These are phyloP conservation scores for Ophidiomyces ophidiicola DNA, from an alignment of 2,329 filamentous ascomycete genomes.

Conservation along the genomic window DNA sequence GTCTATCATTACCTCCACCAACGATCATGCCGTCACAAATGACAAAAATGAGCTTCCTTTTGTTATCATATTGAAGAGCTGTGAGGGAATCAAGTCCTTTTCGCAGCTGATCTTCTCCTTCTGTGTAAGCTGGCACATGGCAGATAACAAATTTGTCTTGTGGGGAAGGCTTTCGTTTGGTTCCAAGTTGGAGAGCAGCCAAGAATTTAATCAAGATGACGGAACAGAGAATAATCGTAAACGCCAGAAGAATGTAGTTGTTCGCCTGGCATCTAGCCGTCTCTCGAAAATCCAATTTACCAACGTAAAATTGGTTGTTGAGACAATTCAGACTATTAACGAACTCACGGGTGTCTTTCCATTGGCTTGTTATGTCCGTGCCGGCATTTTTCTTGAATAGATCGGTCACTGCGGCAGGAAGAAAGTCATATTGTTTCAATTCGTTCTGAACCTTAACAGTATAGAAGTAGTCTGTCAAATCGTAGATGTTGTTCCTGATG, in stretches of 20 bases:
- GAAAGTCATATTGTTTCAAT: conserved; percentile 51
- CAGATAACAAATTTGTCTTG: conserved; percentile 99
- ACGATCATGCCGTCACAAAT: conserved; percentile 97
- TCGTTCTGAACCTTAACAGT: conserved; percentile 52
- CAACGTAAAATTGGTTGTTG: conserved; percentile 69
- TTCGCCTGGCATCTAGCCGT: conserved; percentile 68
- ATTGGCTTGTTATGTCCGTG: conserved; percentile 58
- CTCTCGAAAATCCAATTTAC: conserved; percentile 72
- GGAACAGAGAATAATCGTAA: conserved; percentile 68
- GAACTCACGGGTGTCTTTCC: conserved; percentile 43
- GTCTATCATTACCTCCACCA: conserved; percentile 87
- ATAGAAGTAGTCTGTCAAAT: conserved; percentile 83
- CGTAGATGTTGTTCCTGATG: conserved; percentile 65
- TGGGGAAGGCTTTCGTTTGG: conserved; percentile 73
- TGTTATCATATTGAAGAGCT: conserved; percentile 92
- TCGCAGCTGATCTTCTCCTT: conserved; percentile 87
- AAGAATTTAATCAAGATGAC: conserved; percentile 84
- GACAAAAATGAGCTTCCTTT: conserved; percentile 89
- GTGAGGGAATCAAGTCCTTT: conserved; percentile 92
- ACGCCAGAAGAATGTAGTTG: conserved; percentile 78
- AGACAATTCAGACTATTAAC: conserved; percentile 66
- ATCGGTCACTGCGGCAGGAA: conserved; percentile 55
- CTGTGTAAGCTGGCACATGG: conserved; percentile 93
- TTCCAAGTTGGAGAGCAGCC: conserved; percentile 82
- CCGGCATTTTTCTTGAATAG: conserved; percentile 66